These are phyloP conservation scores for Dendrothele bispora DNA, from an alignment of 768 basidiomycete genomes.

Conservation along the genomic window DNA sequence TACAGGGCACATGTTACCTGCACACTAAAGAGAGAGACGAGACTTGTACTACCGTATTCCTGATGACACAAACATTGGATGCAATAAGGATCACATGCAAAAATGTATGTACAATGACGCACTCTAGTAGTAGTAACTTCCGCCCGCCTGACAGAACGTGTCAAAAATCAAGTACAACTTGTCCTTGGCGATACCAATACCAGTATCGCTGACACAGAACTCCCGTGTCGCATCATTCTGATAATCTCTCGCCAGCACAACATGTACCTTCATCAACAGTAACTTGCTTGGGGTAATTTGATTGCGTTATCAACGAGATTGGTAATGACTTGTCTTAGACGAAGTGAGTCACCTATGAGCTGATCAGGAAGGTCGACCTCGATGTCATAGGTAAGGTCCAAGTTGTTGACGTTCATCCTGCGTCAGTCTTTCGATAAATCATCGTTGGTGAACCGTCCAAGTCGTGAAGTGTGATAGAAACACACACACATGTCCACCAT, in stretches of 20 bases:
- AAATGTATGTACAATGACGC: slow-evolving; percentile 27
- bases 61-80: slow-evolving; percentile 36
- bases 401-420: no score
- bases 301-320: slow-evolving; percentile 95
- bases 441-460: no score
- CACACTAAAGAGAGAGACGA: no score
- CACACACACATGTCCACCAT: no score
- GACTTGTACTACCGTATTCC: slow-evolving; percentile 97
- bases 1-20: no score
- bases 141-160: slow-evolving; percentile 98
- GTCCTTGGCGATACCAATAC: slow-evolving; percentile 98
- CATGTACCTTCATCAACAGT: slow-evolving; percentile 74
- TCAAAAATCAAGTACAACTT: slow-evolving; percentile 98
- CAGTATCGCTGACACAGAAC: slow-evolving; percentile 96
- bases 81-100: slow-evolving; percentile 7
- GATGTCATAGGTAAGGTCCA: slow-evolving; percentile 95
- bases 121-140: slow-evolving; percentile 94
- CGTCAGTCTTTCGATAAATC: no score
- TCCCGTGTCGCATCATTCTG: slow-evolving; percentile 89
- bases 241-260: slow-evolving; percentile 80
- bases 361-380: slow-evolving; percentile 96
- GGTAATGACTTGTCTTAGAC: slow-evolving; percentile 92
- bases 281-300: slow-evolving; percentile 92
- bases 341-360: slow-evolving; percentile 92
- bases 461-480: no score